Evolutionary conservation across 768 basidiomycete species (phyloP).

Genomic region (Auriscalpium microsporum): DNA sequence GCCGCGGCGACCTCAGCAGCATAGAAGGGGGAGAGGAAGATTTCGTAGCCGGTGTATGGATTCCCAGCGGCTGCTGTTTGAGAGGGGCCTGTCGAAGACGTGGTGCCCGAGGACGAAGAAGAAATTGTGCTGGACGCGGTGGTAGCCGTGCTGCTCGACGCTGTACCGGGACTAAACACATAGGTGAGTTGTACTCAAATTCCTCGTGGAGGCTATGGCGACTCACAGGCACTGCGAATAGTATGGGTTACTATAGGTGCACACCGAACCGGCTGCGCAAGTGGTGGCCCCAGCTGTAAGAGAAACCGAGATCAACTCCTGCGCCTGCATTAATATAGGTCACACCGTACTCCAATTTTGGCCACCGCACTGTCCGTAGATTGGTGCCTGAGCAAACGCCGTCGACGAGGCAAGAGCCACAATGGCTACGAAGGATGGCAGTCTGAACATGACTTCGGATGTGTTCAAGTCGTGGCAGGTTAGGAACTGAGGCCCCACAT

Average conservation of each 20-base stretch:
- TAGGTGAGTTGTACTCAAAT: no score
- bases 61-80: slow-evolving; percentile 37
- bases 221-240: slow-evolving; percentile 28
- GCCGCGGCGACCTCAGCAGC: slow-evolving; percentile 45
- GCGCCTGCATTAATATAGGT: background rate
- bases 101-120: slow-evolving; percentile 8
- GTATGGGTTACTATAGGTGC: slow-evolving; percentile 24
- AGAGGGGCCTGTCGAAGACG: slow-evolving; percentile 20
- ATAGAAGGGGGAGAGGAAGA: slow-evolving; percentile 50
- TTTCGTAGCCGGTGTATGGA: slow-evolving; percentile 43
- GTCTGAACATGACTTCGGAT: slow-evolving; percentile 34
- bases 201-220: no score
- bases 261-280: slow-evolving; percentile 25
- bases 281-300: slow-evolving; percentile 24
- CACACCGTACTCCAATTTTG: slow-evolving; percentile 38
- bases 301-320: background rate
- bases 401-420: slow-evolving; percentile 34
- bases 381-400: slow-evolving; percentile 32
- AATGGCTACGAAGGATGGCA: slow-evolving; percentile 34
- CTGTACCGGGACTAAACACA: background rate
- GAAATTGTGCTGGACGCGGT: slow-evolving; percentile 10
- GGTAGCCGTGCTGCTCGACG: slow-evolving; percentile 8
- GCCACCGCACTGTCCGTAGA: slow-evolving; percentile 50
- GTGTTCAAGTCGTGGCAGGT: no score
- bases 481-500: background rate